These are phyloP conservation scores for Podosphaera fusca DNA, from an alignment of 2,329 filamentous ascomycete genomes.

Conservation along the genomic window DNA sequence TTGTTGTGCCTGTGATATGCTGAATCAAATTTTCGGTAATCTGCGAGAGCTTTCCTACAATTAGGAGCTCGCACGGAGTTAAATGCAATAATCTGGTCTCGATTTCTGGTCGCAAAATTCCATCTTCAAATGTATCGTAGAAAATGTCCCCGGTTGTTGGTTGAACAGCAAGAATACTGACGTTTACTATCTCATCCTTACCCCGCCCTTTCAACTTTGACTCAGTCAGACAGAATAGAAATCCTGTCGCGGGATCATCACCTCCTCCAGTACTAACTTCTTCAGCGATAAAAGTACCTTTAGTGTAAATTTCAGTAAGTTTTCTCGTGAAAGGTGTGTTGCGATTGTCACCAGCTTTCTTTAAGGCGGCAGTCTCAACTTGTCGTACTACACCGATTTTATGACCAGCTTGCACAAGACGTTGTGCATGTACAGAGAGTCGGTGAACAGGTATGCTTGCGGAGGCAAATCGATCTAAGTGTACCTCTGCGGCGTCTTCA, in stretches of 20 bases:
- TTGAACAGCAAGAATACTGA: slow-evolving; percentile 83
- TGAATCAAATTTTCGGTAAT: slow-evolving; percentile 81
- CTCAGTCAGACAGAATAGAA: slow-evolving; percentile 81
- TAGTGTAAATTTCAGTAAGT: slow-evolving; percentile 91
- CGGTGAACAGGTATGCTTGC: slow-evolving; percentile 88
- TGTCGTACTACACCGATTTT: slow-evolving; percentile 93
- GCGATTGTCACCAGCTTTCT: slow-evolving; percentile 83
- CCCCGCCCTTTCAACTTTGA: slow-evolving; percentile 54
- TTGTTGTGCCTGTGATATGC: slow-evolving; percentile 71
- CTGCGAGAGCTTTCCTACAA: slow-evolving; percentile 74
- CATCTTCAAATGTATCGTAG: slow-evolving; percentile 88
- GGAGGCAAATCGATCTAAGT: slow-evolving; percentile 77
- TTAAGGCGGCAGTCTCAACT: slow-evolving; percentile 82
- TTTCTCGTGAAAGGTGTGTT: slow-evolving; percentile 83
- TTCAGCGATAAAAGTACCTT: slow-evolving; percentile 93
- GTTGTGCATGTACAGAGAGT: slow-evolving; percentile 79
- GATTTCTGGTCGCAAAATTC: slow-evolving; percentile 90
- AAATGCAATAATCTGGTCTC: slow-evolving; percentile 92
- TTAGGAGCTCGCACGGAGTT: slow-evolving; percentile 80
- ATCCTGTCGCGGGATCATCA: slow-evolving; percentile 47
- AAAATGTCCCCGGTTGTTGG: slow-evolving; percentile 90
- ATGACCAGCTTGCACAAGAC: slow-evolving; percentile 73
- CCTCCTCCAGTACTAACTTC: slow-evolving; percentile 36
- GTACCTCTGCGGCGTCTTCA: slow-evolving; percentile 80
- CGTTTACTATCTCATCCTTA: slow-evolving; percentile 78